Evolutionary conservation across 768 basidiomycete species (phyloP), one percentile per base, ranked within the genome.

Genomic region (Suillus sp.): DNA sequence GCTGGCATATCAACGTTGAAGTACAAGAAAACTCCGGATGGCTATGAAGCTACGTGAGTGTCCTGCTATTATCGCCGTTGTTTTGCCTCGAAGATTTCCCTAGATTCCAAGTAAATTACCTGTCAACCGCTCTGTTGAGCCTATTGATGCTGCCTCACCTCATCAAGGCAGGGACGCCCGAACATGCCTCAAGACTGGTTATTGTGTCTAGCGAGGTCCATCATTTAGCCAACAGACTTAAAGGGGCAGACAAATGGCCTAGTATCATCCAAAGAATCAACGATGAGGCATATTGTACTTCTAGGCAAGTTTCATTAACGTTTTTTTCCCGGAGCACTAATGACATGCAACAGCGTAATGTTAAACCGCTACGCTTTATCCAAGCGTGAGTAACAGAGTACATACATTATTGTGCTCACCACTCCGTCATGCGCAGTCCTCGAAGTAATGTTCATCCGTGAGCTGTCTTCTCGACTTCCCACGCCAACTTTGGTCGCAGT

Each of bases 61-160:
- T 54, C 37, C 62, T 22, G 34, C 58, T 14, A 43, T 43, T 45
- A 16, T 62, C 3, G 30, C n/a, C 30, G 34, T 47, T 8, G 43
- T 4, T 32, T 11, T 13, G 3, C 4, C 32, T 69, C 20, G 64
- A 7, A 45, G 62, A 35, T 1, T 42, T 43, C 22, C 13, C 22
- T 45, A 79, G 77, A 9, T 50, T 79, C 4, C 76, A 78, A 64
- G 72, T 77, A 32, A 79, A 80, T 62, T 72, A 75, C 55, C 64
- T 79, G 25, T 72, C 75, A 34, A 80, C 72, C 1, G 75, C 70
- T 5, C 59, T 79, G 45, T 71, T 79, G 14, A 74, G 72, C 57
- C 67, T 78, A 40, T 64, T 76, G 58, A 71, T 79, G 58, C 71
- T 80, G 4, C 78, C 78, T 30, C 67, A 72, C 38, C 71, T 79